A percentile compares a stretch with the other conserved stretches of the same genome.
These are phyloP conservation scores for Chrysochromulina tobinii DNA, from an alignment of 78 protist genomes.

Conservation along the genomic window DNA sequence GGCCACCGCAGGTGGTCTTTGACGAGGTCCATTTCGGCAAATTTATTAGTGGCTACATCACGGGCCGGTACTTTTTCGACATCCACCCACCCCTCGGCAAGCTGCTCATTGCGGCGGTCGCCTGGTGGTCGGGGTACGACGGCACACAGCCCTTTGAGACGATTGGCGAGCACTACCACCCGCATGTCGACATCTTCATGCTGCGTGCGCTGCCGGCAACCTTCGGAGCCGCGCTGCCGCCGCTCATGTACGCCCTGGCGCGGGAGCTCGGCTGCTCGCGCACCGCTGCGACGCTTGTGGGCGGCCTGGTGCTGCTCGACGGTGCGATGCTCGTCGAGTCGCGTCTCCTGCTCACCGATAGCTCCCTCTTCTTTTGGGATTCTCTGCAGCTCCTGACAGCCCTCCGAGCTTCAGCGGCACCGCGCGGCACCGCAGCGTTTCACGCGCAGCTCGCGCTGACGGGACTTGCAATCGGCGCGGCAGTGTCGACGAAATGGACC, in stretches of 20 bases:
- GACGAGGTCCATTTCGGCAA: conserved; percentile 71
- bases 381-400: background rate
- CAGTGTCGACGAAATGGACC: conserved; percentile 29
- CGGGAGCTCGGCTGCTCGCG: background rate
- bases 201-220: background rate
- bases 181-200: background rate
- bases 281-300: conserved; percentile 6
- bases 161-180: background rate
- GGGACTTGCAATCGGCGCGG: conserved; percentile 22
- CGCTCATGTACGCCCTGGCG: background rate
- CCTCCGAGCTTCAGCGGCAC: background rate
- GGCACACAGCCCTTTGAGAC: background rate
- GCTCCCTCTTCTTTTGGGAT: background rate
- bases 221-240: background rate
- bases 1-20: conserved; percentile 17
- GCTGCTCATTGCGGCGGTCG: conserved; percentile 27
- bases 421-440: background rate
- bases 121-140: background rate
- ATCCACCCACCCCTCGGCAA: conserved; percentile 65
- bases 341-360: conserved; percentile 51
- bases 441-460: background rate
- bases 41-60: conserved; percentile 36
- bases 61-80: conserved; percentile 50
- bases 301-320: conserved; percentile 9
- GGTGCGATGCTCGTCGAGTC: conserved; percentile 19